Evolutionary conservation across 2,329 filamentous ascomycete species (phyloP), one percentile per base, ranked within the genome.

Genomic region (Karstenula rhodostoma): DNA sequence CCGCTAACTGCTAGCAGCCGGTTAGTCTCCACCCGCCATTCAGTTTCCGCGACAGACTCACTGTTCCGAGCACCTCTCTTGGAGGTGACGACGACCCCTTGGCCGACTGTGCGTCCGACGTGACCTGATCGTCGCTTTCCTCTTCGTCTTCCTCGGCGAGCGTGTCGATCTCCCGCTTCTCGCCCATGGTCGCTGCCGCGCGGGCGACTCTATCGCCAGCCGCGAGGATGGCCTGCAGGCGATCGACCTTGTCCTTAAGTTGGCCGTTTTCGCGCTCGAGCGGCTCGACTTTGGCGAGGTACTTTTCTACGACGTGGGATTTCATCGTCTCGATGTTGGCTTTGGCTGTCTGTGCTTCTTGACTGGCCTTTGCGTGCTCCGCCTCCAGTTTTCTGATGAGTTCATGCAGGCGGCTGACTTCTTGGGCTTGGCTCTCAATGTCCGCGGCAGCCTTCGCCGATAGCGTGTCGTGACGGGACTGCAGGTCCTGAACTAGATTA

Each of bases 1-100:
- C 73, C 57, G 75, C 75, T 63, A 78, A 73, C 75, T 78, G 75
- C 74, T 77, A 70, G 60, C 67, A 62, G 63, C 62, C 63, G 60
- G 70, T 77, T 67, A 77, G 75, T 32, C n/a, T 40, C 49, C 22
- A 15, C 35, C 35, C 22, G 6, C 29, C 29, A 58, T 54, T 48
- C 50, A 27, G 37, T 33, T 46, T 35, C 32, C 22, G 33, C 23
- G 19, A 56, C 42, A 27, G 8, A 75, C 75, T 75, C 66, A 78
- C 75, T 66, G 74, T 78, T 60, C 72, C 74, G 19, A 77, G 61
- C 9, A 77, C 69, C 48, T 77, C 75, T 22, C 62, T 43, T 19
- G 64, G 59, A n/a, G 56, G 54, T 49, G 52, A 58, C 50, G 54
- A 61, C 55, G 43, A n/a, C n/a, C n/a, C 59, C 22, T 48, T 48